Base-by-base conservation (phyloP, 768 basidiomycete genomes). In the Panus rudis region DNA sequence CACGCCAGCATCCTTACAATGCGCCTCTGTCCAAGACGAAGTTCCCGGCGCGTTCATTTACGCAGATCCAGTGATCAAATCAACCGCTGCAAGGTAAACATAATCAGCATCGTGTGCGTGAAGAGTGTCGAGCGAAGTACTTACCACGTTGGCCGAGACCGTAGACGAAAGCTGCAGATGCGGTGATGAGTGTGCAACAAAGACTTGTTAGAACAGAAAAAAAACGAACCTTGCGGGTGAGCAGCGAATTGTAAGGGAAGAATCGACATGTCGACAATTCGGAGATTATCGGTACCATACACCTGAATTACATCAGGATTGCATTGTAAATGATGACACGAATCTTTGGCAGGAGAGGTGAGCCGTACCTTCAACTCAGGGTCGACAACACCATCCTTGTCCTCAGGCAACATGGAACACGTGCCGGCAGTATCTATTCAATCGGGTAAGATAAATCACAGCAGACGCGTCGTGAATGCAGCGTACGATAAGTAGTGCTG, bases 231-330 rank as follows among this genome's bases (percentile, higher is more conserved):
- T 39, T 58, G 53, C 16, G 63, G 63, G 48, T 68, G 69, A 20
- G 65, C 60, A 4, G 64, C 62, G 33, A 69, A 47, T 10, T 65
- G 63, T 24, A 71, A 47, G 2, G 73, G 71, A 10, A 70, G 39
- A 25, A 73, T 52, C 5, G 67, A 69, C 8, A 62, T 37, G 48
- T 74, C 72, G 24, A 63, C 69, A 16, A 75, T 67, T 6, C 73
- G 64, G 20, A 74, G 33, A 41, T 72, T 71, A 7, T 41, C 47
- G 4, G 69, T 70, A 10, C 69, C 70, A 45, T 55, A 57, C 1
- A 62, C 57, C 44, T 39, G 23, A 6, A 43, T 20, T 13, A 25
- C 17, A 39, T 39, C 6, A 2, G 19, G 26, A 22, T 11, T n/a
- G 13, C 23, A 30, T 41, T 21, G 35, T n/a, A 50, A 30, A 30